Conservation (phyloP, 768 basidiomycete genomes). For the Tulasnella sp. region DNA sequence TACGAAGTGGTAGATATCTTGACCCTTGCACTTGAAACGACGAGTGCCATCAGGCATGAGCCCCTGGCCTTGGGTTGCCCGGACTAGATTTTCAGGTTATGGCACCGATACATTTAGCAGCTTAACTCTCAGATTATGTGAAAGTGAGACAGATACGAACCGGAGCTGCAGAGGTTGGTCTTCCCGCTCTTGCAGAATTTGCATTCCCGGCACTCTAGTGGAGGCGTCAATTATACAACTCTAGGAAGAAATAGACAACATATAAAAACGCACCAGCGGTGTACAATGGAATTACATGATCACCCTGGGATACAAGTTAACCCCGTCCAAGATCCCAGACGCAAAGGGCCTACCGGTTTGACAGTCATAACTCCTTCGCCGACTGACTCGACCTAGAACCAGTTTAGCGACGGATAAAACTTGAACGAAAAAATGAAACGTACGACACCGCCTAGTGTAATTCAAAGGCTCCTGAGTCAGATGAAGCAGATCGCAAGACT, state of each 20-base stretch:
- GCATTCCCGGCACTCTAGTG: constrained; percentile 85
- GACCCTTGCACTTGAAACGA: constrained; percentile 83
- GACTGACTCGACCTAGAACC: constrained; percentile 78
- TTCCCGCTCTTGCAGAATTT: constrained; percentile 98
- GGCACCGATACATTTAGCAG: too few relatives aligned
- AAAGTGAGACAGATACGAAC: constrained; percentile 29
- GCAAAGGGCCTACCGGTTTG: constrained; percentile 33
- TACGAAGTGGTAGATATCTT: constrained; percentile 86
- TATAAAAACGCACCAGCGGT: constrained; percentile 57
- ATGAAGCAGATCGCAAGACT: background rate
- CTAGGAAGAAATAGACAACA: background rate
- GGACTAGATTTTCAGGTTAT: constrained; percentile 42
- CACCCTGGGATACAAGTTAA: constrained; percentile 39
- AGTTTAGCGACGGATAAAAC: background rate
- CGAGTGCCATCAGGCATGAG: constrained; percentile 84
- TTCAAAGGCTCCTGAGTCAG: background rate
- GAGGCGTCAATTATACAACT: constrained; percentile 4
- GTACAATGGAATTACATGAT: constrained; percentile 95
- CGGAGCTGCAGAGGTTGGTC: constrained; percentile 94
- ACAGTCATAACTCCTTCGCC: constrained; percentile 89
- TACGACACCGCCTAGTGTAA: background rate
- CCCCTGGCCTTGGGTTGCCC: constrained; percentile 87
- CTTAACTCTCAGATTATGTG: too few relatives aligned
- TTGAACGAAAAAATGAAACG: background rate
- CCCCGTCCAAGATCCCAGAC: background rate